Conservation (phyloP, 2,329 filamentous ascomycete genomes). For the Diaporthe longicolla region DNA sequence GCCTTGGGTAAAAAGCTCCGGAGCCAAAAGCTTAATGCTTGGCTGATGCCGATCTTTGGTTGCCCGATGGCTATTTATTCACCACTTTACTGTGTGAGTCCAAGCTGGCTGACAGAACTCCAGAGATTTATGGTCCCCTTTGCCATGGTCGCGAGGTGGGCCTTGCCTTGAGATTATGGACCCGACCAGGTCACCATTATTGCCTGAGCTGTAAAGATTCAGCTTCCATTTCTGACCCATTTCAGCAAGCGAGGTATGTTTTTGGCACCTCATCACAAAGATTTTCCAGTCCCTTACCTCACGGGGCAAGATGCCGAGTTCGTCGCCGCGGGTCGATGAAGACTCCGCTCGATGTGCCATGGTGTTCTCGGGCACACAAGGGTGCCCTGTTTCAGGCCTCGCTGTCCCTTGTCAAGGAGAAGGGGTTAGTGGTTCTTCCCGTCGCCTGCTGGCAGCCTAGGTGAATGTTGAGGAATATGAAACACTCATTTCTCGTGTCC, state of each 20-base stretch:
- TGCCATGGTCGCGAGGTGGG: constrained; percentile 19
- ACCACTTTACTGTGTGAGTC: constrained; percentile 11
- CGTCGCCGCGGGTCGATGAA: constrained; percentile 21
- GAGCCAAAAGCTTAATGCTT: constrained; percentile 38
- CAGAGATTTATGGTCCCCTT: neutral
- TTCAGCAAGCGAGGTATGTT: constrained; percentile 23
- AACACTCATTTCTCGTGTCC: constrained; percentile 44
- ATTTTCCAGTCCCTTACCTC: constrained; percentile 12
- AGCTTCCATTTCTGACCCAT: constrained; percentile 23
- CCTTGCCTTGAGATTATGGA: constrained; percentile 24
- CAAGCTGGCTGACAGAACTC: constrained; percentile 12
- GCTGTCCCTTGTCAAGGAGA: constrained; percentile 26
- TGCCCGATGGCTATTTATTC: constrained; percentile 22
- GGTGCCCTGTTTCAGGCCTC: constrained; percentile 27
- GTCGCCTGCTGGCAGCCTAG: constrained; percentile 18
- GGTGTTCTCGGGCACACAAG: constrained; percentile 15
- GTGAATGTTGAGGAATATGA: constrained; percentile 36
- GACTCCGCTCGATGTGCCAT: constrained; percentile 29
- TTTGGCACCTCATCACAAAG: constrained; percentile 23
- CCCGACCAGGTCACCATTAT: constrained; percentile 6
- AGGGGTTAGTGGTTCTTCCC: constrained; percentile 22
- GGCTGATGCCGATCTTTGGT: constrained; percentile 18
- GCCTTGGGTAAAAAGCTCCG: constrained; percentile 34
- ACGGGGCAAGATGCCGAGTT: constrained; percentile 25
- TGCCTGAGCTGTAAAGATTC: constrained; percentile 18